A percentile compares a stretch with the other conserved stretches of the same genome.
Conservation (phyloP, 768 basidiomycete species). For the Ramaria sp. region DNA sequence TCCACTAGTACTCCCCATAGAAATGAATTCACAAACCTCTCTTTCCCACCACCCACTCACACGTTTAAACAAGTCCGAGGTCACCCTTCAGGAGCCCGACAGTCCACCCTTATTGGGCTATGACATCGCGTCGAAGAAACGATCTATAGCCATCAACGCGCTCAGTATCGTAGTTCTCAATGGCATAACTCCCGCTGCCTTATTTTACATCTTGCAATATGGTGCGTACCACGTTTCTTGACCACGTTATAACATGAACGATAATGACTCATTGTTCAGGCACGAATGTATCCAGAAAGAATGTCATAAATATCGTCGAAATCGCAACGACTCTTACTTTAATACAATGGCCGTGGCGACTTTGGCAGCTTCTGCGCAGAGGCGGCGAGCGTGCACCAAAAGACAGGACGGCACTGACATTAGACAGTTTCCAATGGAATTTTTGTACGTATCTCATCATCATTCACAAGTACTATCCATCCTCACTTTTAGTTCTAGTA, state of each 20-base stretch:
- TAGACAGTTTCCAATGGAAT: slow-evolving; percentile 1
- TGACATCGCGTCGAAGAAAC: slow-evolving; percentile 7
- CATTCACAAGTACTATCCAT: neutral
- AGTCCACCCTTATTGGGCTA: neutral
- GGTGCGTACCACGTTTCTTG: neutral
- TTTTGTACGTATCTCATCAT: neutral
- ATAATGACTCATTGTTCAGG: neutral
- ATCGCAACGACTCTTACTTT: neutral
- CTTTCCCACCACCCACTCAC: too few relatives aligned
- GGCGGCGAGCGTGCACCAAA: slow-evolving; percentile 2
- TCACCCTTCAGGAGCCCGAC: neutral
- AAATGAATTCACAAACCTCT: neutral
- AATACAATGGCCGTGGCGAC: slow-evolving; percentile 1
- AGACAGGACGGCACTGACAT: neutral
- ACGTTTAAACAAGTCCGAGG: neutral
- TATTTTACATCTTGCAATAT: neutral
- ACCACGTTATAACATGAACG: too few relatives aligned
- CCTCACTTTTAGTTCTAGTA: neutral
- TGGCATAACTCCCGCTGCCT: neutral
- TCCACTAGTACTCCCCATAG: neutral
- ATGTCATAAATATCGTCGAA: slow-evolving; percentile 1
- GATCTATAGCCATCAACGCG: neutral
- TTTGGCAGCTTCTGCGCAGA: neutral
- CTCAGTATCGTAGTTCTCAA: neutral
- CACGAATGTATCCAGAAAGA: neutral